Evolutionary conservation across 768 basidiomycete species (phyloP).

Genomic region (Trametes coccinea): DNA sequence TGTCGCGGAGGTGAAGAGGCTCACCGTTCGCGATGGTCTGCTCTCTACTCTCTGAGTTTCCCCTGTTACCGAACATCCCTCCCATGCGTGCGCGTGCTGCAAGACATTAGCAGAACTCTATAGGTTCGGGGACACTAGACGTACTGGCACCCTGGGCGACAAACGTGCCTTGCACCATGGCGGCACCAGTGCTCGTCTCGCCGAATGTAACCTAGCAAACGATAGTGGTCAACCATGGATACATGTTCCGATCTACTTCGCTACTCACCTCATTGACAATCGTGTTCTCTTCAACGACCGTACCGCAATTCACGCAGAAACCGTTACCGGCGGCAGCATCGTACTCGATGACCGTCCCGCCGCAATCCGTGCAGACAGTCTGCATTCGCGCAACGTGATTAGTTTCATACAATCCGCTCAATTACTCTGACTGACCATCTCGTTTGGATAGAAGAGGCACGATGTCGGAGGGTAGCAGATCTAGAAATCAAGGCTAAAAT

Average conservation of each 20-base stretch:
- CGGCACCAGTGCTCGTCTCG: slow-evolving; percentile 86
- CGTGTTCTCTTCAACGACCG: slow-evolving; percentile 89
- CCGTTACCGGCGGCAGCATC: slow-evolving; percentile 75
- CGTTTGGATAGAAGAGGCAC: too few relatives aligned
- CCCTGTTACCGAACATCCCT: slow-evolving; percentile 79
- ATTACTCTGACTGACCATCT: too few relatives aligned
- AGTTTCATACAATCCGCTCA: too few relatives aligned
- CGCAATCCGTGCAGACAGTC: slow-evolving; percentile 73
- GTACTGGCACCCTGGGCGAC: slow-evolving; percentile 89
- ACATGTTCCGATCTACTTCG: neutral
- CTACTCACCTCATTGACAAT: slow-evolving; percentile 43
- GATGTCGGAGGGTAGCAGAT: too few relatives aligned
- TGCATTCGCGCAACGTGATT: neutral
- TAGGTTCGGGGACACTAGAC: slow-evolving; percentile 31
- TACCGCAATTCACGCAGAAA: slow-evolving; percentile 84
- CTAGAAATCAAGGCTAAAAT: too few relatives aligned
- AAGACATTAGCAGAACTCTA: neutral
- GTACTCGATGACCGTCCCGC: slow-evolving; percentile 79
- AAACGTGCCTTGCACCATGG: slow-evolving; percentile 91
- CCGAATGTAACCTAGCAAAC: slow-evolving; percentile 70
- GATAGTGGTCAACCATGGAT: neutral
- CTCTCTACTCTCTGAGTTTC: slow-evolving; percentile 80
- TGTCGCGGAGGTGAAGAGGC: slow-evolving; percentile 25
- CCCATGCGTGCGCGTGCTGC: slow-evolving; percentile 80
- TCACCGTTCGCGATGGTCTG: slow-evolving; percentile 89